These are phyloP conservation scores for Auricularia auricula-judae DNA, from an alignment of 768 basidiomycete species.

Conservation along the genomic window DNA sequence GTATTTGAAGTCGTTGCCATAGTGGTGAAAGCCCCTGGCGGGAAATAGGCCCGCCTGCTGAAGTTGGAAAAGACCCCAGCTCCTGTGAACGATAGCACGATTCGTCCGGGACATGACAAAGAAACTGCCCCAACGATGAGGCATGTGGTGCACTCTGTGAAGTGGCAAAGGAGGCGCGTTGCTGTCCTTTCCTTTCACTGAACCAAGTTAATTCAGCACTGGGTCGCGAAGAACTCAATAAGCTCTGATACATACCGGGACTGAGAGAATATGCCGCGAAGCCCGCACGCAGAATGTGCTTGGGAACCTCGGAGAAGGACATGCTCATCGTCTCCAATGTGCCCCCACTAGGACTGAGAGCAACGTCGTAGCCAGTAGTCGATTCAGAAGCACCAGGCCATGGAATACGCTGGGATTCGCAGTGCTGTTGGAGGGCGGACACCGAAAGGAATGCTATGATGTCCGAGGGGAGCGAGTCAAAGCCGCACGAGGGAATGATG, in stretches of 20 bases:
- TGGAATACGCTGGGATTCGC: conserved; percentile 13
- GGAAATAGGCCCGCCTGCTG: conserved; percentile 3
- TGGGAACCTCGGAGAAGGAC: conserved; percentile 19
- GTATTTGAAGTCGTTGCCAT: conserved; percentile 68
- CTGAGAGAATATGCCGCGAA: conserved; percentile 29
- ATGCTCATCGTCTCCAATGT: conserved; percentile 27
- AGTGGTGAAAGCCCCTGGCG: conserved; percentile 18
- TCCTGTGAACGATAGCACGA: conserved; percentile 40
- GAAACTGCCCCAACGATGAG: conserved; percentile 26
- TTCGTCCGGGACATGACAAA: conserved; percentile 38
- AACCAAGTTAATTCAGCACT: background rate
- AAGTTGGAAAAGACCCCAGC: conserved; percentile 40
- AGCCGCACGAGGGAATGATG: conserved; percentile 69
- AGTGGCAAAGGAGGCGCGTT: conserved; percentile 8
- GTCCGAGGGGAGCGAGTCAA: conserved; percentile 74
- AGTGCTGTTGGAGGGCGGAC: conserved; percentile 47
- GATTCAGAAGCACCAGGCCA: conserved; percentile 31
- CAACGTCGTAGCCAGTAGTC: conserved; percentile 33
- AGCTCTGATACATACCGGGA: conserved; percentile 24
- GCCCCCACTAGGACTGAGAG: conserved; percentile 31
- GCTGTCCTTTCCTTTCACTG: conserved; percentile 14
- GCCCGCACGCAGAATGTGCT: conserved; percentile 19
- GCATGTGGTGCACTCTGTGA: conserved; percentile 26
- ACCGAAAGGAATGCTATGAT: conserved; percentile 56
- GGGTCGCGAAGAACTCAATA: background rate